Evolutionary conservation across 495 filamentous ascomycete genomes (phyloP), one percentile per base, ranked within the genome.

Genomic region (Penicillium malachiteum): DNA sequence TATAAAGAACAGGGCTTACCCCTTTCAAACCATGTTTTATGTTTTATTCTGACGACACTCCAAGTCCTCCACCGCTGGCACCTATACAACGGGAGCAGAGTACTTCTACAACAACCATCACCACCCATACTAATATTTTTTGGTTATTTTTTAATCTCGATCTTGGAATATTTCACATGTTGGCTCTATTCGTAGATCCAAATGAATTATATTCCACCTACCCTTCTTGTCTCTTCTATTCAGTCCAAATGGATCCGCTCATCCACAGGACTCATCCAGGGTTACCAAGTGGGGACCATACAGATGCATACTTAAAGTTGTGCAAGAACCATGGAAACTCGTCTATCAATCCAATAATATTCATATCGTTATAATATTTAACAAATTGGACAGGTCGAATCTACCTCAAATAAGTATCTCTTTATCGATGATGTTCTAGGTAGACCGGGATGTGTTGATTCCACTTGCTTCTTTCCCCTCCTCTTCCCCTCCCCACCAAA

Each of bases 401-500:
- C 34, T 37, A 13, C n/a, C n/a, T n/a, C n/a, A n/a, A n/a, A 7
- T 10, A 37, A 6, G 33, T 37, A 37, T 37, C 34, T 37, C 34
- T 2, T 10, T 37, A 37, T 37, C 34, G 9, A 9, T 7, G n/a
- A 13, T 37, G 2, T 37, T 37, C 34, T 30, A 32, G 17, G 26
- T 47, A 43, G 16, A 9, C 40, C 26, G 13, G 13, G 11, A 46
- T 46, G 42, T 26, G 17, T 12, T 45, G 26, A 41, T 51, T 51
- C 37, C 18, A n/a, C 38, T 41, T 14, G 38, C 33, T 51, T 51
- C 39, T 39, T 32, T 32, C 43, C 43, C 26, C 46, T 35, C 46
- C 31, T 33, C 46, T 52, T 43, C 50, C 54, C 38, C 30, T 35
- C 44, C 31, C 50, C 59, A 26, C 58, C 63, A 59, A 55, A 57